Evolutionary conservation across 805 yeast genomes (phyloP), one percentile per base, ranked within the genome.

Genomic region (Kodamaea leandrae): DNA sequence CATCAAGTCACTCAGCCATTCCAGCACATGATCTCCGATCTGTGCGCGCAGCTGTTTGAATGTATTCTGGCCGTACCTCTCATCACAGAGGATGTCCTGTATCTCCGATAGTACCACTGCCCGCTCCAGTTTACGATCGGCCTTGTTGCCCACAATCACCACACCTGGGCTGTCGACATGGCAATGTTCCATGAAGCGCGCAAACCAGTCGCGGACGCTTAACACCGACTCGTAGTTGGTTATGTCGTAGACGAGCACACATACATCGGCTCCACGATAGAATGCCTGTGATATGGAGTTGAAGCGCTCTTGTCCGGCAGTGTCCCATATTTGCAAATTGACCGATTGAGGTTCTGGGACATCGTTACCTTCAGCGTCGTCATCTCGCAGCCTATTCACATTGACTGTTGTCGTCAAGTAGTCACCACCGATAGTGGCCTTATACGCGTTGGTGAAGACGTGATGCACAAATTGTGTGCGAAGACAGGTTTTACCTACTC

Each of bases 351-450:
- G 10, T 4, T 27, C 32, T 21, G 24, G 24, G 9, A 9, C 13
- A 13, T 38, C 30, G 14, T 12, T 21, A 2, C 32, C 27, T 9
- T 38, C 45, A 18, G 19, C 35, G 16, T 36, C 41, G 26, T 33
- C 41, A 20, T n/a, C 26, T 9, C 25, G 19, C 24, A 29, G 41
- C 17, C 9, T 28, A 4, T 32, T 21, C 3, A 17, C 21, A 14
- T 6, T 15, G 16, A 68, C 56, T 19, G 61, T 61, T 16, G 75
- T 64, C 2, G 82, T 75, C 36, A 78, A 55, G 53, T 72, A 78
- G 48, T 78, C 82, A 1, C 80, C 81, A 8, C 82, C 82, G 4
- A 77, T 74, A 6, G 83, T 76, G 30, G 82, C 80, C 52, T 74
- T 68, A 52, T 78, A 78, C 8, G 77, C 78, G 47, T 69, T 72